Conservation (phyloP, 1,284 basidiomycete species). For the Tylopilus orsonianus region DNA sequence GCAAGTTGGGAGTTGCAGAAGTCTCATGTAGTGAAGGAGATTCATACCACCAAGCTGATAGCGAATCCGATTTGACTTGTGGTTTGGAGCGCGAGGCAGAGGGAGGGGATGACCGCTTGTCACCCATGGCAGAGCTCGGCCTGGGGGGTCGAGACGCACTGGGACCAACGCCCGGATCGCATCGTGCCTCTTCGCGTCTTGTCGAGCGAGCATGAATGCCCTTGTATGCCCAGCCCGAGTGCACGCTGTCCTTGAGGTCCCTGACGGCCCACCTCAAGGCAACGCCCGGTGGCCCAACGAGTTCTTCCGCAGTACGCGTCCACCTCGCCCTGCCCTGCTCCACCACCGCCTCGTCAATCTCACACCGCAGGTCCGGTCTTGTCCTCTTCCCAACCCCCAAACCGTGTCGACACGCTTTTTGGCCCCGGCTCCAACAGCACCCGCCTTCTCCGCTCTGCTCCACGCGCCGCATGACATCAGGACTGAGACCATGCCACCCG, state of each 20-base stretch:
- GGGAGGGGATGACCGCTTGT: conserved; percentile 1
- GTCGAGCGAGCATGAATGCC: too few species aligned
- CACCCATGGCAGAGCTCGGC: background rate
- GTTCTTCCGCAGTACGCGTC: conserved; percentile 20
- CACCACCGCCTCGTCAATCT: conserved; percentile 24
- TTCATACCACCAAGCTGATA: conserved; percentile 12
- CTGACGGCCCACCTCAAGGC: conserved; percentile 7
- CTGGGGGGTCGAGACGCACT: background rate
- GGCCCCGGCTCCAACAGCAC: background rate
- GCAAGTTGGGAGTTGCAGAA: conserved; percentile 3
- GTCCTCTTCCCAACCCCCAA: background rate
- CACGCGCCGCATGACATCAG: conserved; percentile 7
- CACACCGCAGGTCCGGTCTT: conserved; percentile 5
- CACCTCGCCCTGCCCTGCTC: conserved; percentile 27
- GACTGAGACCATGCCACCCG: conserved; percentile 29
- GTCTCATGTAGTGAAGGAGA: conserved; percentile 9
- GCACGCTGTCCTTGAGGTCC: background rate
- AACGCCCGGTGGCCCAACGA: conserved; percentile 26
- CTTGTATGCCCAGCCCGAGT: too few species aligned
- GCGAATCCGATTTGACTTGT: conserved; percentile 13
- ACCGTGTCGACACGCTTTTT: background rate
- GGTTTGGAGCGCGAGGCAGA: conserved; percentile 5
- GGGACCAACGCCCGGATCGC: conserved; percentile 16
- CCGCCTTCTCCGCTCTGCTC: background rate
- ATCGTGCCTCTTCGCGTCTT: conserved; percentile 7